Base-by-base conservation (phyloP, 768 basidiomycete species). In the Cystoderma amianthinum region DNA sequence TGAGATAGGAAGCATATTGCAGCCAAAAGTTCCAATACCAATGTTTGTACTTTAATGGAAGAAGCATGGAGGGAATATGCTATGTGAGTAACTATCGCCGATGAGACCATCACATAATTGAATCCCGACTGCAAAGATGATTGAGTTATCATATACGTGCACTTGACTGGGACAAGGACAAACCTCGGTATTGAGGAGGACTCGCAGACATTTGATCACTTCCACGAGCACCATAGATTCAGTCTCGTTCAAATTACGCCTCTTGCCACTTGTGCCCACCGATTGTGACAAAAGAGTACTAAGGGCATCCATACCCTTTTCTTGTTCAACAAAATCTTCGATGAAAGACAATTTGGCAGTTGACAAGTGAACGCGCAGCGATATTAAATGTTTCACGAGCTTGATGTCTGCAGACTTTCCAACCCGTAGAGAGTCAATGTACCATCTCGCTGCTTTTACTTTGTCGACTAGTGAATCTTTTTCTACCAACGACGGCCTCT, bases 171-270 rank as follows among this genome's bases (percentile, higher is more conserved):
- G 32, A 37, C n/a, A 32, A 22, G 32, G 33, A 47, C 80, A 56
- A 52, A 90, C 92, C 61, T 86, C 79, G 1, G 85, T 94, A 52
- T 96, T 96, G 47, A 93, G 64, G 13, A 97, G 61, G 0, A 85
- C 84, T 30, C 91, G 69, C 17, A 96, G 60, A 55, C 88, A 92
- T 54, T 82, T 87, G 48, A 90, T 69, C 17, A 82, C 58, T 55
- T 95, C 91, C 21, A 83, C 52, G 19, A 93, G 63, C 1, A 83
- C 77, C 2, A 71, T 74, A 10, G 71, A 74, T 54, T 90, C 86
- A 19, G 74, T 60, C 36, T 94, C 88, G 2, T 64, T 72, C 39
- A 79, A 54, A n/a, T 49, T 58, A 46, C 71, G 76, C 52, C 70
- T 69, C 61, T 80, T 81, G n/a, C 78, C 78, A 9, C 72, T 74